Conservation (phyloP, 2,329 filamentous ascomycete genomes). For the Exophiala sp. region DNA sequence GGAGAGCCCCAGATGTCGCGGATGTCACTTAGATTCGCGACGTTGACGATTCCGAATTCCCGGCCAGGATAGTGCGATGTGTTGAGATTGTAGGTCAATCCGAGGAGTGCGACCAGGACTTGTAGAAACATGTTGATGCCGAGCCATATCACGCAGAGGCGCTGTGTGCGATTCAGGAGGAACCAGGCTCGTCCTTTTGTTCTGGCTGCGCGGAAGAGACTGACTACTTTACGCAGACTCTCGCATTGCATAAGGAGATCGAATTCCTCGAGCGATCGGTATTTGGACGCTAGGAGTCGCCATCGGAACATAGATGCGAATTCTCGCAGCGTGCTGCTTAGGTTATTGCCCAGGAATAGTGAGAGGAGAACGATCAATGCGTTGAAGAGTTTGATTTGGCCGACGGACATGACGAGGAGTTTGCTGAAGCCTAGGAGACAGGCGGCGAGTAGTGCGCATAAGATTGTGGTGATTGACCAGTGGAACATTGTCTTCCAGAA, state of each 20-base stretch:
- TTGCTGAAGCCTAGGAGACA: constrained; percentile 19
- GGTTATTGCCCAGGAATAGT: constrained; percentile 23
- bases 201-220: constrained; percentile 21
- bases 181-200: constrained; percentile 16
- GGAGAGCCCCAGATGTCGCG: constrained; percentile 17
- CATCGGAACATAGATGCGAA: constrained; percentile 27
- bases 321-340: constrained; percentile 21
- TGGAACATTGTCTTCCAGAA: constrained; percentile 19
- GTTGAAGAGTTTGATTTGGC: constrained; percentile 27
- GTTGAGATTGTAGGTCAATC: constrained; percentile 27
- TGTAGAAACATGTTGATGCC: constrained; percentile 21
- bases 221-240: constrained; percentile 23
- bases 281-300: constrained; percentile 26
- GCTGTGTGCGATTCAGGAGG: constrained; percentile 22
- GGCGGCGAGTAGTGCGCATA: constrained; percentile 22
- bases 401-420: constrained; percentile 15
- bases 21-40: constrained; percentile 86
- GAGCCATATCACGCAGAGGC: constrained; percentile 24
- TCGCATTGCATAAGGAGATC: constrained; percentile 28
- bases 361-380: constrained; percentile 26
- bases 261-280: constrained; percentile 26
- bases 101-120: constrained; percentile 25
- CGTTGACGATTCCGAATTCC: constrained; percentile 96
- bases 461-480: constrained; percentile 21
- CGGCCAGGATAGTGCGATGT: constrained; percentile 47